Base-by-base conservation (phyloP, 768 basidiomycete genomes). In the Phallus indusiatus region DNA sequence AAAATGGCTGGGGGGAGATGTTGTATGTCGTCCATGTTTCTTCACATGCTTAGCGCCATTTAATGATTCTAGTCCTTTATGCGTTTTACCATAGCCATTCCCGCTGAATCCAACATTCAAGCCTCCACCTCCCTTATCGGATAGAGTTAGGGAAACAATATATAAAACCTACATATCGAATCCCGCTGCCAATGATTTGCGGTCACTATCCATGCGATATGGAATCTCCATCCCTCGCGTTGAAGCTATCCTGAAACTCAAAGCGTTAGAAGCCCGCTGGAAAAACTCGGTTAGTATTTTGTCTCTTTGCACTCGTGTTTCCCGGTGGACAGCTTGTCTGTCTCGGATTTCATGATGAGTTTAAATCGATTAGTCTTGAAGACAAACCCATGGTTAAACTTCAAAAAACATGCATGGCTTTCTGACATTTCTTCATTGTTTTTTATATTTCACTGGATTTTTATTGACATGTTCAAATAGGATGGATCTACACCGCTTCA, bases 361-460 rank as follows among this genome's bases (percentile, higher is more conserved):
- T 71, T 72, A 79, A 72, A 79, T 78, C 86, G 92, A 94, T 94
- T 94, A 94, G 90, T 94, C 90, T 91, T 91, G 71, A 85, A 90
- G 90, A 90, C 85, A 66, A 62, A 63, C 62, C 70, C 73, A 81
- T 89, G 88, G 86, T 90, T 89, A 82, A 74, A 68, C 69, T 65
- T 60, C 56, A 64, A 58, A 60, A n/a, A 64, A 70, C 70, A 74
- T 74, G 70, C 70, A 71, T 75, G 70, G 68, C 71, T 73, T 71
- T 73, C 70, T 73, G 71, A 72, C 36, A 35, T 60, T 61, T 61
- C n/a, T 56, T 51, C 53, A 21, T 54, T 55, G 49, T 48, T 33
- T 53, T n/a, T 35, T 28, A n/a, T 54, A n/a, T 48, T 42, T 55
- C 9, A 22, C 42, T 17, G 20, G 9, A 52, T 12, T 42, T n/a